Base-by-base conservation (phyloP, 139 green algal genomes). In the Asterochloris erici region DNA sequence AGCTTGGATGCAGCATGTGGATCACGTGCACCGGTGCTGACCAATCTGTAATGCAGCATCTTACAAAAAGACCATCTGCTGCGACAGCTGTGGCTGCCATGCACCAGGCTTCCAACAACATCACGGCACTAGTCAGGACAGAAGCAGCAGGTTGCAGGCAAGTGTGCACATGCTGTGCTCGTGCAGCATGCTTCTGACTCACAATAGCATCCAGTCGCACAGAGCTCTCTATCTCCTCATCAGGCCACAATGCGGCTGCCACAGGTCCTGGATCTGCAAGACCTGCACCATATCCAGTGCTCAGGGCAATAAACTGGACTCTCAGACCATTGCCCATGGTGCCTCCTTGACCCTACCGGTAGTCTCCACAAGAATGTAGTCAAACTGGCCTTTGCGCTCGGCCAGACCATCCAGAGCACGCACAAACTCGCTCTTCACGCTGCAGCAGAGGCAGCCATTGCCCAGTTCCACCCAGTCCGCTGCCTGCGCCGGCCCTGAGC, bases 391-490 rank as follows among this genome's bases (percentile, higher is more conserved):
- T 19, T 87, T 84, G 76, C 89, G 84, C 81, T 89, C 68, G 84
- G 93, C 86, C 62, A 94, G 78, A 12, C 81, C 63, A 81, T 94
- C 91, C 75, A 94, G 84, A 0, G 88, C 88, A 47, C 83, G 86
- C 78, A 99, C 85, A 86, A 99, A 97, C 82, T 97, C 91, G 69
- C 87, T 92, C 85, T 99, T 99, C 14, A 98, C 94, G 63, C 84
- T 95, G 89, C 97, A 99, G 90, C 97, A 99, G 70, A 99, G 90
- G 90, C 97, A 99, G 21, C 97, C 97, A 82, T 99, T 99, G 79
- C 90, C 90, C n/a, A 99, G 89, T 87, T 98, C 92, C 62, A 99
- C 86, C 95, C 95, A 98, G 68, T 98, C 88, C 21, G 94, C 91
- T 62, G 94, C 86, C 77, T 88, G 71, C 9, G 83, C 47, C 0